phyloP scores from a whole-genome alignment of 2,329 filamentous ascomycete genomes.

The Dothidotthia symphoricarpi region DNA sequence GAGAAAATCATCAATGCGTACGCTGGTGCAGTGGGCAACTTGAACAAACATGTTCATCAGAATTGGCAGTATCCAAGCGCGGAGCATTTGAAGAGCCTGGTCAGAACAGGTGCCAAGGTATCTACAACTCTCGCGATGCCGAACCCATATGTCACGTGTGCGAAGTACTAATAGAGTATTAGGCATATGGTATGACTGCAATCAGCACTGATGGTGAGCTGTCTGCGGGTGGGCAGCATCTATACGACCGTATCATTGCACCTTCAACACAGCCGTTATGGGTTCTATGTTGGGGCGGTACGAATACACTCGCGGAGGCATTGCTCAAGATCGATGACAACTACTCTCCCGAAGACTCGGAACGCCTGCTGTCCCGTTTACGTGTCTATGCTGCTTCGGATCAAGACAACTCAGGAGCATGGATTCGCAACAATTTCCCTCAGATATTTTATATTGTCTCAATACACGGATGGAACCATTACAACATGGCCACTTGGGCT shows the following conservation, averaged over 20 bases:
- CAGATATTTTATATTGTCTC: constrained; percentile 57
- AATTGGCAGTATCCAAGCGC: constrained; percentile 33
- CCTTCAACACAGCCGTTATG: constrained; percentile 49
- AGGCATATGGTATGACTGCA: constrained; percentile 43
- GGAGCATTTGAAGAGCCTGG: constrained; percentile 22
- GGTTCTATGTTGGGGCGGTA: constrained; percentile 56
- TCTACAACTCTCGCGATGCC: not conserved
- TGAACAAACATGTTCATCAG: constrained; percentile 50
- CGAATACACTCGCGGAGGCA: constrained; percentile 54
- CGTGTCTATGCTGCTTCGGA: constrained; percentile 54
- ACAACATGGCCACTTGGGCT: constrained; percentile 55
- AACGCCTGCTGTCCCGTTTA: constrained; percentile 33
- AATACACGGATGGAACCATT: constrained; percentile 58
- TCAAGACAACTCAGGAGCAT: constrained; percentile 58
- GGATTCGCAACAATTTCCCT: constrained; percentile 56
- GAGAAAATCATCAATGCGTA: constrained; percentile 39
- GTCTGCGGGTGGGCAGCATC: constrained; percentile 47
- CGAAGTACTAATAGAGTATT: constrained; percentile 2
- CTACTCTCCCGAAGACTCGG: constrained; percentile 33
- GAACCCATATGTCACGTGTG: not conserved
- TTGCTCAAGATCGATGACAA: constrained; percentile 43
- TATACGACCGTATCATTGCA: constrained; percentile 45
- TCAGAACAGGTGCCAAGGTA: constrained; percentile 37
- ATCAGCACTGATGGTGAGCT: constrained; percentile 34
- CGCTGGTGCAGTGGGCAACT: constrained; percentile 42